These are phyloP conservation scores for Geotrichum histeridarum DNA, from an alignment of 1,139 yeast species.

Conservation along the genomic window DNA sequence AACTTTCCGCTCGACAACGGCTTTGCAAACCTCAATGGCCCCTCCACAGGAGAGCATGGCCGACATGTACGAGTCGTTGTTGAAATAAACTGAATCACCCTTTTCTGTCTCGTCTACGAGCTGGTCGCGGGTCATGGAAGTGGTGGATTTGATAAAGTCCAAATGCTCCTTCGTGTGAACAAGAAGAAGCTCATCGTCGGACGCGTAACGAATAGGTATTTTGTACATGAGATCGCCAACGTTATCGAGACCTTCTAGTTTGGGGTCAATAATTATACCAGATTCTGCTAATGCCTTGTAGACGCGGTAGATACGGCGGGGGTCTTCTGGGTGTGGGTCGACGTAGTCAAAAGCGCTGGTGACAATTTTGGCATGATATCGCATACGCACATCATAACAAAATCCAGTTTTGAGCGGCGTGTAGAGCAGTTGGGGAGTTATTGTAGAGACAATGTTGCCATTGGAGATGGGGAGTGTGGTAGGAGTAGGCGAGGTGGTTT, in stretches of 20 bases:
- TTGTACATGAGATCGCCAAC: conserved; percentile 87
- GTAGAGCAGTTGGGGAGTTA: conserved; percentile 52
- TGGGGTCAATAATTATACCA: conserved; percentile 78
- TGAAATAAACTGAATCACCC: conserved; percentile 93
- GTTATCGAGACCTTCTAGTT: conserved; percentile 72
- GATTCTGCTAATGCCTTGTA: conserved; percentile 92
- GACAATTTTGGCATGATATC: conserved; percentile 92
- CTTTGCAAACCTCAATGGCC: conserved; percentile 90
- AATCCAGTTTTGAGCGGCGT: conserved; percentile 83
- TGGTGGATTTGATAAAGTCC: conserved; percentile 68
- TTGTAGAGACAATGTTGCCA: conserved; percentile 14
- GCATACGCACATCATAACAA: conserved; percentile 94
- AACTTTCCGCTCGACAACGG: conserved; percentile 88
- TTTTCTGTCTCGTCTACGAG: conserved; percentile 78
- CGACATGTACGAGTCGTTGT: conserved; percentile 80
- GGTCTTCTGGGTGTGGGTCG: conserved; percentile 99
- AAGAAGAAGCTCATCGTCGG: conserved; percentile 73
- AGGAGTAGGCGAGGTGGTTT: background rate
- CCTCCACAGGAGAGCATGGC: conserved; percentile 97
- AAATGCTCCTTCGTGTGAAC: conserved; percentile 85
- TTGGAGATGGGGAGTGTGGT: conserved; percentile 1
- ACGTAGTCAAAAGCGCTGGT: conserved; percentile 89
- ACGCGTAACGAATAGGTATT: conserved; percentile 86
- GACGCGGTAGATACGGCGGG: conserved; percentile 88
- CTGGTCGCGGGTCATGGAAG: conserved; percentile 70